Conservation (phyloP, 1,284 basidiomycete species). For the Bondarzewia mesenterica region DNA sequence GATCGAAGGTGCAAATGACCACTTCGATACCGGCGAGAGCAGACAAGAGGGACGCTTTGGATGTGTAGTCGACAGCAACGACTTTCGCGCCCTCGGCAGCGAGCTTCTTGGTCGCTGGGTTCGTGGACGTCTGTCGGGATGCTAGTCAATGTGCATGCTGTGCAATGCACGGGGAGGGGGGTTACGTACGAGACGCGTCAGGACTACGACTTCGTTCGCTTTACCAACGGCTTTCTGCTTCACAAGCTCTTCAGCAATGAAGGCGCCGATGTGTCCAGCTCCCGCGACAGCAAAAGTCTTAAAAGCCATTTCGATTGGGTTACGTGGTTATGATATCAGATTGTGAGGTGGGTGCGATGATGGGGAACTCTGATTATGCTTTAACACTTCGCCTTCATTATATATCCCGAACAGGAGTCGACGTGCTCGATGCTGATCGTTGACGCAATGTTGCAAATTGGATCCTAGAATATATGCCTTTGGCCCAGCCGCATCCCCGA, state of each 20-base stretch:
- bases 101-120: slow-evolving; percentile 8
- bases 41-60: slow-evolving; percentile 19
- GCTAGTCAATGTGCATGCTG: no score
- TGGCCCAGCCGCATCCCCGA: no score
- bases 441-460: background rate
- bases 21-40: slow-evolving; percentile 25
- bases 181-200: slow-evolving; percentile 5
- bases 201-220: slow-evolving; percentile 3
- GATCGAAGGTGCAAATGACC: slow-evolving; percentile 23
- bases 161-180: no score
- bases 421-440: background rate
- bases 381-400: background rate
- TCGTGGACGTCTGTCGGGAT: background rate
- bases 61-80: slow-evolving; percentile 23
- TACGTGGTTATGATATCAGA: background rate
- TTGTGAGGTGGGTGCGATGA: slow-evolving; percentile 22
- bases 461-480: no score
- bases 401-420: background rate
- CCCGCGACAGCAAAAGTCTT: slow-evolving; percentile 11
- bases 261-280: slow-evolving; percentile 6
- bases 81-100: slow-evolving; percentile 19
- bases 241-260: slow-evolving; percentile 6
- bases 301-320: background rate
- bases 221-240: slow-evolving; percentile 5
- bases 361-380: background rate